phyloP scores from a whole-genome alignment of 2,329 filamentous ascomycete species.

The Penicillium expansum region DNA sequence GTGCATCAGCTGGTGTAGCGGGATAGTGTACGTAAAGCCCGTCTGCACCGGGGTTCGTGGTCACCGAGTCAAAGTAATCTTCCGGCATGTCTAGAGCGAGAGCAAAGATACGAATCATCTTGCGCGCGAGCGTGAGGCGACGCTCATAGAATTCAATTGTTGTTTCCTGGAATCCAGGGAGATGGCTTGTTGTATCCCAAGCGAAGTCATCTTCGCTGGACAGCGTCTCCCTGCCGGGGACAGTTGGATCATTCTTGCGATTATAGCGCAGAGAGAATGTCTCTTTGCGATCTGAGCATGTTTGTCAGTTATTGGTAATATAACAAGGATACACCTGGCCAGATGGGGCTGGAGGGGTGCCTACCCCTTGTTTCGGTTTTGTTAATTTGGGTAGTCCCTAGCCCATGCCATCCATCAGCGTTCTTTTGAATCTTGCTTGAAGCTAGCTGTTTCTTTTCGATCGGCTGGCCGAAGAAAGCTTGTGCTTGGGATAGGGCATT shows the following conservation, averaged over 20 bases:
- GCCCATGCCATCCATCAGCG: conserved; percentile 49
- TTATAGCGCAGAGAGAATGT: conserved; percentile 54
- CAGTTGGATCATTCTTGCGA: conserved; percentile 51
- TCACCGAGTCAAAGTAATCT: conserved; percentile 55
- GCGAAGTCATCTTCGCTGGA: conserved; percentile 53
- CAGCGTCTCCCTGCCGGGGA: conserved; percentile 41
- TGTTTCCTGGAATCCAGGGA: conserved; percentile 34
- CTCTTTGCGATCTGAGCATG: conserved; percentile 49
- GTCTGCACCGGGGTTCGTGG: conserved; percentile 51
- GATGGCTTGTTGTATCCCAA: conserved; percentile 51
- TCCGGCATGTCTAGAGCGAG: conserved; percentile 55
- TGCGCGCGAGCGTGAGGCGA: conserved; percentile 50
- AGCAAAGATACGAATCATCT: conserved; percentile 54
- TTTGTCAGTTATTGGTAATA: not conserved
- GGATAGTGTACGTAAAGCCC: conserved; percentile 50
- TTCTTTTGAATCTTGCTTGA: conserved; percentile 38
- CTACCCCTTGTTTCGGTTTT: conserved; percentile 33
- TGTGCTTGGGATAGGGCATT: conserved; percentile 19
- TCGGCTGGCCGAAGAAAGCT: conserved; percentile 50
- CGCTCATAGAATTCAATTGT: conserved; percentile 23
- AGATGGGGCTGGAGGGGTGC: conserved; percentile 26
- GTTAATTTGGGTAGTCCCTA: conserved; percentile 32
- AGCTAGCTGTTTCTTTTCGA: conserved; percentile 43
- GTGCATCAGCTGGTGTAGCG: conserved; percentile 33
- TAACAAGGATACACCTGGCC: not conserved